Evolutionary conservation across 2,329 filamentous ascomycete genomes (phyloP), one percentile per base, ranked within the genome.

Genomic region (Penicillium sp.): DNA sequence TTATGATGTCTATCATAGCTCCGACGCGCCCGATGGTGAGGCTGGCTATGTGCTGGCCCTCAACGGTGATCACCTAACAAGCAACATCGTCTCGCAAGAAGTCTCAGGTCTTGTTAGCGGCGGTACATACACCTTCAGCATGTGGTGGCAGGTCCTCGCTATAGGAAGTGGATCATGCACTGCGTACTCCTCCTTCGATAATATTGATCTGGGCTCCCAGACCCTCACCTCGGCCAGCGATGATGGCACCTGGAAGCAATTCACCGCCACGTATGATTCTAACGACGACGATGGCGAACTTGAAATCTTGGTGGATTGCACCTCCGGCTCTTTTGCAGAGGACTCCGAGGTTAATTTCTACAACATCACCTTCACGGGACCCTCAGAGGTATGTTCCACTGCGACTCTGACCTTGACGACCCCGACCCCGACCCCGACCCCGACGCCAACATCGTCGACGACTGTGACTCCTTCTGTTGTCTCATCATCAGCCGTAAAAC

Each of bases 361-460:
- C 35, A 18, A 40, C 8, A 40, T 40, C n/a, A 40, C 35, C 35
- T 18, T 40, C 3, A 40, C 35, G 35, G 35, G 35, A 16, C 14
- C 35, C 12, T 3, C 35, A n/a, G 14, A 40, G 35, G 35, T 40
- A 40, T 40, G 35, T 8, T 18, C 35, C 35, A 40, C 35, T 4
- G 14, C 35, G 16, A 40, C 35, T 9, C 26, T 28, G 33, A 38
- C 12, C 5, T 38, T 33, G 28, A 33, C 55, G 35, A 45, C 55
- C n/a, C 54, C 49, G 12, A 40, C 21, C 49, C 50, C 57, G 9
- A 55, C 58, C 38, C 60, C 59, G 8, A 40, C 35, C 16, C 35
- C 35, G 35, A 42, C 52, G 61, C 52, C 59, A 60, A 64, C 12
- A 40, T 14, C 28, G 18, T 50, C 47, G 16, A 35, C 28, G 21